These are phyloP conservation scores for Yamadazyma nakazawae DNA, from an alignment of 805 yeast genomes.

Conservation along the genomic window DNA sequence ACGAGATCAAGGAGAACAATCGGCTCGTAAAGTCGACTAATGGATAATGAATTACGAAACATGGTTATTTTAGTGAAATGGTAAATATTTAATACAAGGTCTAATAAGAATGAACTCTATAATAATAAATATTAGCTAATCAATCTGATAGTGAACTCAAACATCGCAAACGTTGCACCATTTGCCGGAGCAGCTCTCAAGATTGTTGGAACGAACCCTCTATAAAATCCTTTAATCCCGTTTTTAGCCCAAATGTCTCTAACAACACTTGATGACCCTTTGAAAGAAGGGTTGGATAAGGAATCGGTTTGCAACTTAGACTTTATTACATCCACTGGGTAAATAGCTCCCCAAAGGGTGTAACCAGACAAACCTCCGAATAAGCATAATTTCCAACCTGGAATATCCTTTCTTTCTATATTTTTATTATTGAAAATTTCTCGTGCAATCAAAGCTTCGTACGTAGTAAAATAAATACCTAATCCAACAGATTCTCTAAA, in stretches of 20 bases:
- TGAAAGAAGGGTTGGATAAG: constrained; percentile 56
- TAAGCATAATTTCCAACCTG: constrained; percentile 81
- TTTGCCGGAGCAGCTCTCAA: constrained; percentile 98
- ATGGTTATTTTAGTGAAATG: neutral
- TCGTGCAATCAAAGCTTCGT: constrained; percentile 78
- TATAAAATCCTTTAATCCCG: constrained; percentile 78
- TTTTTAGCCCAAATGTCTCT: constrained; percentile 48
- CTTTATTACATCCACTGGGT: constrained; percentile 90
- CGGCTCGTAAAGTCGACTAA: constrained; percentile 2
- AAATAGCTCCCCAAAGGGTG: constrained; percentile 77
- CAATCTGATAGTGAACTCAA: constrained; percentile 82
- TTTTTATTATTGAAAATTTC: constrained; percentile 46
- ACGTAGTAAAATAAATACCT: constrained; percentile 85
- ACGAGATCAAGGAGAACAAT: constrained; percentile 3
- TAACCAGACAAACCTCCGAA: constrained; percentile 93
- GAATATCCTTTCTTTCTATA: constrained; percentile 64
- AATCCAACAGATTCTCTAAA: constrained; percentile 83
- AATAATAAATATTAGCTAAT: constrained; percentile 26
- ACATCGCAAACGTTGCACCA: constrained; percentile 93
- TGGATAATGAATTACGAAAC: constrained; percentile 1
- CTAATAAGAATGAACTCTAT: neutral
- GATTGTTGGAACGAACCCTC: constrained; percentile 90
- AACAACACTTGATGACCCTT: constrained; percentile 57
- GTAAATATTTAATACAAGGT: neutral
- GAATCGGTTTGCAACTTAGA: constrained; percentile 75